Evolutionary conservation across 2,329 filamentous ascomycete genomes (phyloP).

Genomic region (Talaromyces sp.): DNA sequence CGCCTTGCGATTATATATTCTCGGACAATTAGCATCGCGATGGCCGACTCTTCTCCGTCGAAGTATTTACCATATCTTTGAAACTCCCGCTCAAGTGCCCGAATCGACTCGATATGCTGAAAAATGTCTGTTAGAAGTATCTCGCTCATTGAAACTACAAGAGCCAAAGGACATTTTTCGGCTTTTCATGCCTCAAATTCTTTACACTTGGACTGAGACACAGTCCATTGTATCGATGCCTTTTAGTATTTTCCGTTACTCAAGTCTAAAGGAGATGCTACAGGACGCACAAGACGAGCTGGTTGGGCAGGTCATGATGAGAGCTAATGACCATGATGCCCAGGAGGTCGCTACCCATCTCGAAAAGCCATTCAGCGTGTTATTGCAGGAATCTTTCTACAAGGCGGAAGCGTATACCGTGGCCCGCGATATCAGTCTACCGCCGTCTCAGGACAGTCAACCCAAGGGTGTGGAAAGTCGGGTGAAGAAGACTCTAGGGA

Average conservation of each 20-base stretch:
- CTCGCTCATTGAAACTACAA: conserved; percentile 58
- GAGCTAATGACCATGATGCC: conserved; percentile 62
- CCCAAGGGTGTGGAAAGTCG: conserved; percentile 58
- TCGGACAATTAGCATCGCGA: conserved; percentile 69
- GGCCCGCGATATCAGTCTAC: conserved; percentile 62
- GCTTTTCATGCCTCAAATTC: conserved; percentile 79
- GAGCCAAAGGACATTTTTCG: conserved; percentile 68
- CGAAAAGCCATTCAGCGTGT: conserved; percentile 47
- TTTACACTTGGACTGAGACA: conserved; percentile 81
- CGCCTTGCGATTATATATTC: conserved; percentile 69
- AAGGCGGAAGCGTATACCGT: conserved; percentile 80
- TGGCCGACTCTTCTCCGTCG: conserved; percentile 84
- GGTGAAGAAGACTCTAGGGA: conserved; percentile 65
- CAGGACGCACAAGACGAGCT: conserved; percentile 68
- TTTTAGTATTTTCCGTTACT: conserved; percentile 77
- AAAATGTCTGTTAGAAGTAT: conserved; percentile 63
- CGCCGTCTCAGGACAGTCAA: conserved; percentile 39
- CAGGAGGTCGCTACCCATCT: conserved; percentile 57
- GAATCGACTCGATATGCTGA: conserved; percentile 64
- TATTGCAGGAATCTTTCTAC: conserved; percentile 66
- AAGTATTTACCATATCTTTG: conserved; percentile 91
- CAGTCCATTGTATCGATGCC: conserved; percentile 68
- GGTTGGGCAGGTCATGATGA: conserved; percentile 76
- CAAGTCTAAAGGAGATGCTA: conserved; percentile 63
- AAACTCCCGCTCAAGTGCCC: conserved; percentile 70